Evolutionary conservation across 2,329 filamentous ascomycete genomes (phyloP).

Genomic region (Microcyclospora tardicrescens): DNA sequence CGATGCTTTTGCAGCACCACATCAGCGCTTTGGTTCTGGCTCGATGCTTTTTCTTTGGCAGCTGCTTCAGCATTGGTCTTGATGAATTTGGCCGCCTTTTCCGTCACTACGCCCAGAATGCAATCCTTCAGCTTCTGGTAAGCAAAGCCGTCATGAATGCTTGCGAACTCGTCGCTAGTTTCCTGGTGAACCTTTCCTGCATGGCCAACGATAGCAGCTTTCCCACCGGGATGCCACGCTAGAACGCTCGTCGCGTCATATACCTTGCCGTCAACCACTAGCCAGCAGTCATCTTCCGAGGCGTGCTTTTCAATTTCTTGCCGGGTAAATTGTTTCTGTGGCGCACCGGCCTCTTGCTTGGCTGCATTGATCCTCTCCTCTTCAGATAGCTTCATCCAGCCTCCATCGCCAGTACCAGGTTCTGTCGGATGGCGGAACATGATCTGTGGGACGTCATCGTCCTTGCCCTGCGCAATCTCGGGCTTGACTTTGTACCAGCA

Average conservation of each 20-base stretch:
- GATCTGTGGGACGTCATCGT: constrained; percentile 23
- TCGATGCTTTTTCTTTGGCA: constrained; percentile 26
- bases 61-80: constrained; percentile 30
- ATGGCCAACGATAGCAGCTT: constrained; percentile 35
- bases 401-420: constrained; percentile 30
- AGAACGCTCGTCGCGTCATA: constrained; percentile 37
- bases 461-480: constrained; percentile 24
- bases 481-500: constrained; percentile 36
- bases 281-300: constrained; percentile 38
- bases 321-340: constrained; percentile 39
- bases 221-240: constrained; percentile 41
- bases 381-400: constrained; percentile 40
- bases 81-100: constrained; percentile 37
- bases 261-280: constrained; percentile 40
- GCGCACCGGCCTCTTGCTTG: constrained; percentile 32
- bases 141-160: constrained; percentile 40
- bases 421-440: constrained; percentile 37
- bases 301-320: constrained; percentile 42
- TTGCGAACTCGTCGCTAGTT: constrained; percentile 37
- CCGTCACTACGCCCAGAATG: constrained; percentile 35
- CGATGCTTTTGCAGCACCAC: constrained; percentile 31
- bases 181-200: constrained; percentile 38
- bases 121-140: constrained; percentile 42
- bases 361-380: constrained; percentile 33
- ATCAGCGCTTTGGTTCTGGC: constrained; percentile 15